These are phyloP conservation scores for Mucor piriformis DNA, from an alignment of 371 early-diverging fungal genomes.

Conservation along the genomic window DNA sequence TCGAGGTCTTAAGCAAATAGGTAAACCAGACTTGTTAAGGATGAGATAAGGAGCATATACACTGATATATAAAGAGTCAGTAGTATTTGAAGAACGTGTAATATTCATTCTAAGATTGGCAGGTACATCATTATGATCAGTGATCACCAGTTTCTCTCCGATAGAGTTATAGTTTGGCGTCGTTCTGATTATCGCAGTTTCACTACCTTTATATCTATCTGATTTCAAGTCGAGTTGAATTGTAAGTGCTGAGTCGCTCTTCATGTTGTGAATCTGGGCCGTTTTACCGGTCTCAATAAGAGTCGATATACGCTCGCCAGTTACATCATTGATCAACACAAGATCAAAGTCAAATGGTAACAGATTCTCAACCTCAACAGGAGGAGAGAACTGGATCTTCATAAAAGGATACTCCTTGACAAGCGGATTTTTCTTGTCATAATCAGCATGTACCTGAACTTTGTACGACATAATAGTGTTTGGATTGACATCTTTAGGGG, in stretches of 20 bases:
- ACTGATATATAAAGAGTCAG: conserved; percentile 35
- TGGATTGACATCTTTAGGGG: conserved; percentile 15
- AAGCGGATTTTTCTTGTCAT: conserved; percentile 38
- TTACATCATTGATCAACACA: conserved; percentile 36
- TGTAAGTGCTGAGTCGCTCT: conserved; percentile 58
- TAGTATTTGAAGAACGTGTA: conserved; percentile 27
- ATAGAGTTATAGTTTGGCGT: conserved; percentile 11
- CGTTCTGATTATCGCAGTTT: conserved; percentile 10
- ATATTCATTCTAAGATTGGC: conserved; percentile 63
- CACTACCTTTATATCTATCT: conserved; percentile 36
- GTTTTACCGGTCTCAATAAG: conserved; percentile 54
- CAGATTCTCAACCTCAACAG: conserved; percentile 84
- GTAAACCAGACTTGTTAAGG: conserved; percentile 75
- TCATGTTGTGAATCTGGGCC: conserved; percentile 66
- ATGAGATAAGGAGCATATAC: conserved; percentile 61
- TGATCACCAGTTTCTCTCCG: conserved; percentile 22
- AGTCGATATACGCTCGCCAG: conserved; percentile 43
- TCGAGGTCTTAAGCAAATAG: conserved; percentile 40
- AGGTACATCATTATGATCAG: conserved; percentile 48
- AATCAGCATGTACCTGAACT: conserved; percentile 33
- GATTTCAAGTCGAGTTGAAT: conserved; percentile 66
- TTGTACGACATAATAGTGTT: conserved; percentile 22
- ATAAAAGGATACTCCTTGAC: conserved; percentile 67
- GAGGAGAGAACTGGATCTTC: conserved; percentile 70
- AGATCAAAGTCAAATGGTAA: conserved; percentile 75